Evolutionary conservation across 345 rosid genomes (phyloP), one percentile per base, ranked within the genome.

Genomic region (Corchorus capsularis): DNA sequence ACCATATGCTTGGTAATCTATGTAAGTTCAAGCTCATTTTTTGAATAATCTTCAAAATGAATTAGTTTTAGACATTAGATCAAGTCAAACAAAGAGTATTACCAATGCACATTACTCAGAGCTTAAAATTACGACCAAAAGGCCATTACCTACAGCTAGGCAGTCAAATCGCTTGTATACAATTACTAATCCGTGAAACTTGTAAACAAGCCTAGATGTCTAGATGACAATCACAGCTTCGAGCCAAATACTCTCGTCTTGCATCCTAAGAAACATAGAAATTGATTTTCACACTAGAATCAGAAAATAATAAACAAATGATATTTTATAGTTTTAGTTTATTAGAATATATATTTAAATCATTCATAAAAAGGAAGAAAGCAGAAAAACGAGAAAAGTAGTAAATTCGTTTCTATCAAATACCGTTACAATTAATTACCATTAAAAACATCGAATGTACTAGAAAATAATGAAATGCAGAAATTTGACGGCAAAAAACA

Each of bases 401-500:
- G 4, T 68, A 53, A 5, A 47, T 2, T 67, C 19, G 10, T 2
- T 34, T 52, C 8, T 32, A 19, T 10, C 32, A 11, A 27, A 32
- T 19, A 39, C 6, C 43, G 6, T 6, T 39, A 27, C 22, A 20
- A 20, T 22, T 4, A 3, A 3, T 57, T 59, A 27, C 27, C 4
- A 59, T 59, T 11, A 27, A 20, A 56, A 56, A 34, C 45, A 63
- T 32, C 39, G n/a, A 39, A 41, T 37, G 16, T 39, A 63, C 20
- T 7, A 39, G 8, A 17, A 14, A 62, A 3, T 8, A 17, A 22
- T 17, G 49, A 39, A 17, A 64, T 27, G 27, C 27, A 27, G 27
- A 64, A 64, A 39, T 41, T 64, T 64, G 34, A 64, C 54, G 45
- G 52, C 15, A 9, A 46, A 66, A 27, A 50, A 69, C 43, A 50